Percentiles rank a stretch among this genome's conserved stretches.
phyloP scores from a whole-genome alignment of 2,329 filamentous ascomycete genomes.

The Cladophialophora chaetospira region DNA sequence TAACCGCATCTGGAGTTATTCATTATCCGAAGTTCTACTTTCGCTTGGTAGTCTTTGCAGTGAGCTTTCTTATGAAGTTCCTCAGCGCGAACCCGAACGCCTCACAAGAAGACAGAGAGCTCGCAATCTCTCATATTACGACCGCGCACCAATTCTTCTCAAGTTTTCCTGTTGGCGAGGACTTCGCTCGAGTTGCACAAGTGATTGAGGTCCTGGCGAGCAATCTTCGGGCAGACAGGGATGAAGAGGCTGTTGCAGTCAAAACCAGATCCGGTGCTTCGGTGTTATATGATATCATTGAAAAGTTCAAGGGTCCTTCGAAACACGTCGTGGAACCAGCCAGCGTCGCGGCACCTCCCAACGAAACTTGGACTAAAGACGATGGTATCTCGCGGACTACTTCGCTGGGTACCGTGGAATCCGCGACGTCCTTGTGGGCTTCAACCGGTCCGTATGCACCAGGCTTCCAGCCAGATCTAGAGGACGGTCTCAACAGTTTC shows the following conservation, averaged over 20 bases:
- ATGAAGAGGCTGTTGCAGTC: background rate
- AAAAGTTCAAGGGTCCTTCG: background rate
- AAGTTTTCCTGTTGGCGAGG: background rate
- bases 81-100: background rate
- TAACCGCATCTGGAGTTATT: background rate
- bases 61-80: constrained; percentile 15
- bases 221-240: background rate
- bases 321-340: background rate
- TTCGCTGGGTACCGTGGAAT: background rate
- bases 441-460: background rate
- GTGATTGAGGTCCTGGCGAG: constrained; percentile 6
- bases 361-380: background rate
- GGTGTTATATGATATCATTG: constrained; percentile 7
- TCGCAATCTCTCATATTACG: constrained; percentile 13
- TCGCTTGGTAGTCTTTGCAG: constrained; percentile 11
- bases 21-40: constrained; percentile 16
- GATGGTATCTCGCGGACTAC: background rate
- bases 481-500: background rate
- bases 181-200: constrained; percentile 3
- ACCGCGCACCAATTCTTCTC: constrained; percentile 14
- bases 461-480: background rate
- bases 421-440: background rate
- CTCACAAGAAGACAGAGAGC: constrained; percentile 7
- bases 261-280: constrained; percentile 10
- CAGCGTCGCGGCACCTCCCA: background rate